Conservation (phyloP, 495 filamentous ascomycete genomes). For the Aspergillus ellipticus region DNA sequence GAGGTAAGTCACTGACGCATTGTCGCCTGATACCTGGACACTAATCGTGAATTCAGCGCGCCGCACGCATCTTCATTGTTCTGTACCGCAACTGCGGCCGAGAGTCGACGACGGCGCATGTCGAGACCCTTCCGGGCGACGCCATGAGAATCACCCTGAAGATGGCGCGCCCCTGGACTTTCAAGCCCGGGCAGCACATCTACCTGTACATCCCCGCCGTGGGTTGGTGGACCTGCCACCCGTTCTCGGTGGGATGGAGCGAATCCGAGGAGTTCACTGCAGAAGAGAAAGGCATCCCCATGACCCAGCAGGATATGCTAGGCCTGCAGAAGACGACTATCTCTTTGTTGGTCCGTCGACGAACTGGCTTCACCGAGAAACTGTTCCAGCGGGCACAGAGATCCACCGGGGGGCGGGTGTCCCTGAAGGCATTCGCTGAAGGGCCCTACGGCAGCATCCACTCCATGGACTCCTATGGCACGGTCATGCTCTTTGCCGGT, state of each 20-base stretch:
- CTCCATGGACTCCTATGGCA: constrained; percentile 83
- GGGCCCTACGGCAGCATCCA: constrained; percentile 86
- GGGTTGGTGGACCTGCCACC: constrained; percentile 81
- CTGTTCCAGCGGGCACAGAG: constrained; percentile 63
- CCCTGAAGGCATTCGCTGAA: constrained; percentile 63
- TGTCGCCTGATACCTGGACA: neutral
- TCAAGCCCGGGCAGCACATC: constrained; percentile 80
- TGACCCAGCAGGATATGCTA: constrained; percentile 32
- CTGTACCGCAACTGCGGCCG: constrained; percentile 65
- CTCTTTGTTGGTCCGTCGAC: constrained; percentile 77
- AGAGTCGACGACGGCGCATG: constrained; percentile 63
- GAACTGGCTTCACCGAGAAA: constrained; percentile 81
- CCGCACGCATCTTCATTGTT: constrained; percentile 63
- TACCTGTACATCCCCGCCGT: constrained; percentile 80
- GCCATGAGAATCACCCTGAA: constrained; percentile 77
- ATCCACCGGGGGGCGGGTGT: constrained; percentile 41
- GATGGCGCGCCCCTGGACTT: constrained; percentile 69
- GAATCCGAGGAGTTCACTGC: constrained; percentile 37
- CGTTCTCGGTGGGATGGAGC: constrained; percentile 91
- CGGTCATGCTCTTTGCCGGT: constrained; percentile 83
- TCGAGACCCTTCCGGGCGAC: constrained; percentile 79
- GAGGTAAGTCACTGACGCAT: constrained; percentile 44
- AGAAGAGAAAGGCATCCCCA: constrained; percentile 43
- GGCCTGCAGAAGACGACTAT: constrained; percentile 53
- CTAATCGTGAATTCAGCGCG: constrained; percentile 35